Evolutionary conservation across 2,329 filamentous ascomycete genomes (phyloP).

Genomic region (Claviceps africana): DNA sequence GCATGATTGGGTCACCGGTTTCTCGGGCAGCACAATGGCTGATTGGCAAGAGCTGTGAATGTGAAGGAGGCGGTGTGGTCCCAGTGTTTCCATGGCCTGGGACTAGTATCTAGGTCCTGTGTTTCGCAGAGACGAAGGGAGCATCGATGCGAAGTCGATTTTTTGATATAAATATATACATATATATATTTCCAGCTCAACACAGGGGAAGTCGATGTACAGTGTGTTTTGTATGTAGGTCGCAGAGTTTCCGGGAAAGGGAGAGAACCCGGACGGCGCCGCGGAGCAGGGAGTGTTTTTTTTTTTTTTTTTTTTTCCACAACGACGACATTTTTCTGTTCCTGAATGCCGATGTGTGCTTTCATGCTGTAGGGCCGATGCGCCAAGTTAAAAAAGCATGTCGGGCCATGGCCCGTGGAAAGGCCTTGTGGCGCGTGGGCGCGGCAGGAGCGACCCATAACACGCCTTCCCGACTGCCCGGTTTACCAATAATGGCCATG

Average conservation of each 20-base stretch:
- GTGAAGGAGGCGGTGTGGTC: background rate
- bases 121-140: background rate
- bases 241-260: background rate
- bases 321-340: background rate
- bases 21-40: background rate
- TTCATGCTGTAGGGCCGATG: background rate
- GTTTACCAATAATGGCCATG: background rate
- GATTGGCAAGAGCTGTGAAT: background rate
- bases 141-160: background rate
- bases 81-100: background rate
- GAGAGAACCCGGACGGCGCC: background rate
- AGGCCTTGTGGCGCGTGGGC: background rate
- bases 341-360: background rate
- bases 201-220: background rate
- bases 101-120: background rate
- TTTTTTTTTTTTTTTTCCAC: too few relatives aligned
- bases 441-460: background rate
- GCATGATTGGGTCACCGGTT: background rate
- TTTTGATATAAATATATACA: too few relatives aligned
- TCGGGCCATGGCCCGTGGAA: background rate
- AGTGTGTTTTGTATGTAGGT: background rate
- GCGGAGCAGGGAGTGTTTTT: too few relatives aligned
- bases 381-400: background rate
- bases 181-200: too few relatives aligned
- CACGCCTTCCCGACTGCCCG: slow-evolving; percentile 1